These are phyloP conservation scores for Polychaeton citri DNA, from an alignment of 2,329 filamentous ascomycete genomes.

Conservation along the genomic window DNA sequence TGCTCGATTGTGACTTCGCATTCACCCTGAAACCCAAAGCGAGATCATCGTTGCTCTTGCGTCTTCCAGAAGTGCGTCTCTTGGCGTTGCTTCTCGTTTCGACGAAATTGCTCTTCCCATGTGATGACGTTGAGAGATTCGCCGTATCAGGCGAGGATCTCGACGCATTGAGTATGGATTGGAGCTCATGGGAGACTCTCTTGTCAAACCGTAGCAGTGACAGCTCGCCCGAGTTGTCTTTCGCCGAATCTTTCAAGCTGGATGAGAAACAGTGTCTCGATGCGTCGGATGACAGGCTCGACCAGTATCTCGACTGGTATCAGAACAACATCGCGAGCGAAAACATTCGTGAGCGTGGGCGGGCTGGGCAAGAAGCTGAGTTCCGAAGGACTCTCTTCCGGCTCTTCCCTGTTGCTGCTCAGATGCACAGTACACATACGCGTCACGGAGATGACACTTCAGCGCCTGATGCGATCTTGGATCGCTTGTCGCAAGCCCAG, in stretches of 20 bases:
- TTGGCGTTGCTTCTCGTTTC: constrained; percentile 59
- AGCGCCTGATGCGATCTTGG: not conserved
- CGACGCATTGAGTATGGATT: constrained; percentile 51
- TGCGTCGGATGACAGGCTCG: constrained; percentile 50
- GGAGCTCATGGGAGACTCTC: constrained; percentile 50
- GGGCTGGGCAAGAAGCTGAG: constrained; percentile 21
- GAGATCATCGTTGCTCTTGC: constrained; percentile 32
- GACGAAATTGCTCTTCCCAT: constrained; percentile 67
- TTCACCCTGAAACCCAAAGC: constrained; percentile 29
- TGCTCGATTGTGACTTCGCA: constrained; percentile 41
- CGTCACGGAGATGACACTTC: not conserved
- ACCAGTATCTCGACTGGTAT: constrained; percentile 71
- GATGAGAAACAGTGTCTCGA: constrained; percentile 48
- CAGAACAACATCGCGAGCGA: constrained; percentile 49
- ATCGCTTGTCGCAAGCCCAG: constrained; percentile 31
- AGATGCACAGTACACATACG: not conserved
- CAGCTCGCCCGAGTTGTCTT: constrained; percentile 15
- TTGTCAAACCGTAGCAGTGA: constrained; percentile 27
- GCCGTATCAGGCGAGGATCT: constrained; percentile 41
- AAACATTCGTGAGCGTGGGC: constrained; percentile 21
- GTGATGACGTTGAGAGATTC: constrained; percentile 45
- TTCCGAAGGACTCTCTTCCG: constrained; percentile 27
- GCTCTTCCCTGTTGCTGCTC: constrained; percentile 24
- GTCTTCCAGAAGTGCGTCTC: constrained; percentile 63
- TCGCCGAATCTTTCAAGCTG: constrained; percentile 37